Evolutionary conservation across 148 eudicot species (phyloP).

Genomic region (Oxyria digyna): DNA sequence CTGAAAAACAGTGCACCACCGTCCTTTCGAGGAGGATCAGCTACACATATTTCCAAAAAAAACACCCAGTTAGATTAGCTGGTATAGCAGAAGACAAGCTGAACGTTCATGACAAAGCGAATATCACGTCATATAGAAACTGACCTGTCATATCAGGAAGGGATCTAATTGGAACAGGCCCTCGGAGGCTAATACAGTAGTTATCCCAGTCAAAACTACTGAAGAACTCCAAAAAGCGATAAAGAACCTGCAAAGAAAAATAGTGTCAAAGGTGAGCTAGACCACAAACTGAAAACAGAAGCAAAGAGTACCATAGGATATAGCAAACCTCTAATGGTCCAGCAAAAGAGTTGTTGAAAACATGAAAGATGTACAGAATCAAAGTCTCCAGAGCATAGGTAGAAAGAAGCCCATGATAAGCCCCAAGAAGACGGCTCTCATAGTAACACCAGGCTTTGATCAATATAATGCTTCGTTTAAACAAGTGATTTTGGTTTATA

Average conservation of each 20-base stretch:
- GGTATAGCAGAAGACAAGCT: too few relatives aligned
- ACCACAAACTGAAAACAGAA: not conserved
- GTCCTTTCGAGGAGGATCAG: conserved; percentile 45
- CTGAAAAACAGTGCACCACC: conserved; percentile 36
- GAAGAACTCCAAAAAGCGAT: conserved; percentile 86
- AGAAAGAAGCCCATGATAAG: conserved; percentile 95
- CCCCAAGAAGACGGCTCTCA: conserved; percentile 95
- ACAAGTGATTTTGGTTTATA: conserved; percentile 75
- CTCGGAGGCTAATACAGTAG: conserved; percentile 84
- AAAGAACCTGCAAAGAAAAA: conserved; percentile 58
- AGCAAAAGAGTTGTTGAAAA: conserved; percentile 71
- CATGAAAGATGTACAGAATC: conserved; percentile 93
- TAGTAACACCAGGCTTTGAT: conserved; percentile 98
- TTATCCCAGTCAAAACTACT: conserved; percentile 94
- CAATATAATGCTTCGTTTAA: conserved; percentile 90
- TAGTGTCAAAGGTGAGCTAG: not conserved
- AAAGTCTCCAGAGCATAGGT: conserved; percentile 93
- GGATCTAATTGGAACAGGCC: conserved; percentile 72
- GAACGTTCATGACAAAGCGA: not conserved
- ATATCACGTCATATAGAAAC: conserved; percentile 2
- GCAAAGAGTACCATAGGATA: not conserved
- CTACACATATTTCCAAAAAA: conserved; percentile 13
- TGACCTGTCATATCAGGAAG: conserved; percentile 77
- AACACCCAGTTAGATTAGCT: not conserved
- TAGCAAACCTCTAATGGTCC: conserved; percentile 80